phyloP scores from a whole-genome alignment of 2,329 filamentous ascomycete genomes.

The Ceratocystis variospora region DNA sequence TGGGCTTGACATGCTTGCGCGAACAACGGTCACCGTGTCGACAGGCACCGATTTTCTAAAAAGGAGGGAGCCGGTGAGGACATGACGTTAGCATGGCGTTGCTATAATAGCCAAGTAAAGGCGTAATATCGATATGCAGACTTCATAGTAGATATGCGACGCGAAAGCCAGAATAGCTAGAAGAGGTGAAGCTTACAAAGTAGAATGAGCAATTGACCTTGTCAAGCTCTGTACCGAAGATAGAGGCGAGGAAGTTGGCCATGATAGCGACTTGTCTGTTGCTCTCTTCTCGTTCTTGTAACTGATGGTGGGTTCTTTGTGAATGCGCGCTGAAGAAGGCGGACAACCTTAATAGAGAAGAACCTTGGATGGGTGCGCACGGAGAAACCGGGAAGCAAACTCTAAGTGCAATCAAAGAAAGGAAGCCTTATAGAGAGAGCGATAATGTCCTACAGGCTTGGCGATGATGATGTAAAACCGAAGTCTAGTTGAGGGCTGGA shows the following conservation, averaged over 20 bases:
- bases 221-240: slow-evolving; percentile 99
- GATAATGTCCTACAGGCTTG: not conserved
- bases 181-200: slow-evolving; percentile 30
- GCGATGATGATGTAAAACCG: not conserved
- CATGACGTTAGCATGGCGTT: slow-evolving; percentile 10
- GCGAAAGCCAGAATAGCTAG: not conserved
- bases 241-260: slow-evolving; percentile 97
- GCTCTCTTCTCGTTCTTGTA: slow-evolving; percentile 7
- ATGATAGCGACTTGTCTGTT: slow-evolving; percentile 35
- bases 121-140: not conserved
- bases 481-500: slow-evolving; percentile 1
- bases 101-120: not conserved
- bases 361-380: not conserved
- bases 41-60: slow-evolving; percentile 96
- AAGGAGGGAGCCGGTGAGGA: slow-evolving; percentile 5
- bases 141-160: not conserved
- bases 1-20: slow-evolving; percentile 97
- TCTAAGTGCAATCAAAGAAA: not conserved
- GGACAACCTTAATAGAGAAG: not conserved
- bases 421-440: not conserved
- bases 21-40: slow-evolving; percentile 96
- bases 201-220: slow-evolving; percentile 99
- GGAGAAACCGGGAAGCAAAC: not conserved
- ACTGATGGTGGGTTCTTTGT: not conserved
- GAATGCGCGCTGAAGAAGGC: not conserved